A percentile compares a stretch with the other conserved stretches of the same genome.
Evolutionary conservation across 2,329 filamentous ascomycete species (phyloP).

Genomic region (Colletotrichum siamense): DNA sequence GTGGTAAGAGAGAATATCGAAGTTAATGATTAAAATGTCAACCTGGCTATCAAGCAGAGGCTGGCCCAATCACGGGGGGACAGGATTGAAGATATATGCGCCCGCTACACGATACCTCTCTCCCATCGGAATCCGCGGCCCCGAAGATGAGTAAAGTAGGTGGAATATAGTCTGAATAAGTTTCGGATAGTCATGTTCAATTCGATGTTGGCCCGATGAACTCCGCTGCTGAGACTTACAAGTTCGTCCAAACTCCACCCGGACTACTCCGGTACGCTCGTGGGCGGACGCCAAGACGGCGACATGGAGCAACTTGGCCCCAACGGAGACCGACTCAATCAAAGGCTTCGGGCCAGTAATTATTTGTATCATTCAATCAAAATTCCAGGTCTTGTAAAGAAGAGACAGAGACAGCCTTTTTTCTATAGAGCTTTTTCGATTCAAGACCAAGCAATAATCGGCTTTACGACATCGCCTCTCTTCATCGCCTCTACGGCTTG

Average conservation of each 20-base stretch:
- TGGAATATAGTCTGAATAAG: background rate
- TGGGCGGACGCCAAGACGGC: background rate
- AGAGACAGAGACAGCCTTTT: background rate
- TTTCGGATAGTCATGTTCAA: background rate
- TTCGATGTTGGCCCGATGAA: background rate
- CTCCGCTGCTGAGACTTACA: background rate
- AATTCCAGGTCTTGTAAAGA: background rate
- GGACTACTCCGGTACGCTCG: background rate
- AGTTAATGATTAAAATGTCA: background rate
- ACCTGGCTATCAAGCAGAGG: too few relatives aligned
- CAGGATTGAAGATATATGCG: background rate
- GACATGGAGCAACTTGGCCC: background rate
- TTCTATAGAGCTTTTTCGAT: background rate
- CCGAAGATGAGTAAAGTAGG: background rate
- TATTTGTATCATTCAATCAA: background rate
- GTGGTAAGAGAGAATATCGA: background rate
- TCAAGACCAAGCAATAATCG: constrained; percentile 19
- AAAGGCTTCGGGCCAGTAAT: fast-evolving
- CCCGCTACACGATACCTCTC: background rate
- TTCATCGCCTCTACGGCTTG: constrained; percentile 37
- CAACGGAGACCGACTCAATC: background rate
- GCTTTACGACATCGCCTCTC: constrained; percentile 15
- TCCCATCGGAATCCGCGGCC: background rate
- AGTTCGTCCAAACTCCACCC: background rate
- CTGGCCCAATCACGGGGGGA: background rate